Evolutionary conservation across 768 basidiomycete species (phyloP).

Genomic region (Lactarius tabidus): DNA sequence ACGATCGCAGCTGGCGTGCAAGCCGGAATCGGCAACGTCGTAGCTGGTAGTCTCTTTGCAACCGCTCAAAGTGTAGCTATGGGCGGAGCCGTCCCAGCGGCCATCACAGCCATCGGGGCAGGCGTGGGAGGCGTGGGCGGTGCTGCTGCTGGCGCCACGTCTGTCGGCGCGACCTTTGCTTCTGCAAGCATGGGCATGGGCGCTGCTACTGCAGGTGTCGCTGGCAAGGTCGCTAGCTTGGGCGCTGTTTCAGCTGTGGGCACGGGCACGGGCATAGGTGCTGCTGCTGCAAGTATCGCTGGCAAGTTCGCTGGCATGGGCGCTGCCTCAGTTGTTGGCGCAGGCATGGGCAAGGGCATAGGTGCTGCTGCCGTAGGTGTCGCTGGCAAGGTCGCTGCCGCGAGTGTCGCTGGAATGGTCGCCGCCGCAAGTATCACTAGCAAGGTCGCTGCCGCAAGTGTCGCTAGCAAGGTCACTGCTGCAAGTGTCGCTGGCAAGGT

Average conservation of each 20-base stretch:
- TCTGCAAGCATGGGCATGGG: neutral
- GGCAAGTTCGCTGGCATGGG: neutral
- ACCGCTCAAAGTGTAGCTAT: constrained; percentile 8
- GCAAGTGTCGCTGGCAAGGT: no score
- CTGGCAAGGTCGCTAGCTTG: no score
- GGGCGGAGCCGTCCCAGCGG: neutral
- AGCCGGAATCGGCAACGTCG: constrained; percentile 3
- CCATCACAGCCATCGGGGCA: neutral
- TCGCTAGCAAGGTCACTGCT: no score
- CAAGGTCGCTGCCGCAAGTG: no score
- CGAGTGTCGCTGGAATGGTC: no score
- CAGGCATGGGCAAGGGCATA: neutral
- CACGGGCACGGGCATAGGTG: no score
- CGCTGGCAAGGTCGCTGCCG: no score
- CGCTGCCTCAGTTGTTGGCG: neutral
- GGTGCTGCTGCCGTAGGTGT: neutral
- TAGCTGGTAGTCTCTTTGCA: neutral
- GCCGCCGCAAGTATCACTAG: no score
- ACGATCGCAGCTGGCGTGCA: constrained; percentile 3
- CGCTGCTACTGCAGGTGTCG: neutral
- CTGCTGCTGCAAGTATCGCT: neutral
- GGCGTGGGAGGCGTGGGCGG: neutral
- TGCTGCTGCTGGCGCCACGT: neutral
- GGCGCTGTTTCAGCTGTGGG: neutral
- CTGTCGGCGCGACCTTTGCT: no score